phyloP scores from a whole-genome alignment of 176 grass and related monocot species.

The Zoysia pacifica region DNA sequence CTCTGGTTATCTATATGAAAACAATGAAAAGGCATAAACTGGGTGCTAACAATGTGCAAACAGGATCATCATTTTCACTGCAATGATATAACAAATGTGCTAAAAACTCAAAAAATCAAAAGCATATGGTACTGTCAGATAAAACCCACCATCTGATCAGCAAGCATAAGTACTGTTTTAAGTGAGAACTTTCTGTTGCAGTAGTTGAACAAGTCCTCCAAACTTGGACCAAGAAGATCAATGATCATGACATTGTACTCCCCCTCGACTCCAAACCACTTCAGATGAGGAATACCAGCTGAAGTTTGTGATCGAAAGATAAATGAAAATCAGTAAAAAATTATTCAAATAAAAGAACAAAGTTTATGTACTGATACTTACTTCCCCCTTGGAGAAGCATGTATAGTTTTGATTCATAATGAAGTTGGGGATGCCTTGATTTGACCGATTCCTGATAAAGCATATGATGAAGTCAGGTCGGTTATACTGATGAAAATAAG shows the following conservation, averaged over 20 bases:
- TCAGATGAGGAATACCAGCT: conserved; percentile 85
- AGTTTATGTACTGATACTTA: conserved; percentile 47
- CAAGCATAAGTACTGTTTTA: conserved; percentile 91
- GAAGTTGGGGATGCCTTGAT: conserved; percentile 95
- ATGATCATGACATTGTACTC: conserved; percentile 97
- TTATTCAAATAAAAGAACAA: background rate
- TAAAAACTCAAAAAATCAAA: conserved; percentile 13
- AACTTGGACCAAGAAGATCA: conserved; percentile 91
- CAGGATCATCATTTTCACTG: conserved; percentile 1
- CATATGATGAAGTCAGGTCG: conserved; percentile 15
- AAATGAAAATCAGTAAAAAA: conserved; percentile 26
- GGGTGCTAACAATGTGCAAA: background rate
- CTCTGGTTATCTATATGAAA: conserved; percentile 69
- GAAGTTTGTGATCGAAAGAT: conserved; percentile 34
- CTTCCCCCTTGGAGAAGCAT: conserved; percentile 94
- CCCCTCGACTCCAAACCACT: conserved; percentile 88
- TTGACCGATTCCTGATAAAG: conserved; percentile 82
- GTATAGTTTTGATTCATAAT: conserved; percentile 89
- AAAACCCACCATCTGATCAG: conserved; percentile 75
- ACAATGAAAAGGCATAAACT: conserved; percentile 4
- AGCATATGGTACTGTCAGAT: background rate
- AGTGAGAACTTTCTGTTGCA: conserved; percentile 85
- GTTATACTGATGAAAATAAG: conserved; percentile 21
- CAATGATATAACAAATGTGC: conserved; percentile 6
- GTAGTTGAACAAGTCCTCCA: conserved; percentile 83